Base-by-base conservation (phyloP, 106 monocot species). In the Dioscorea alata region DNA sequence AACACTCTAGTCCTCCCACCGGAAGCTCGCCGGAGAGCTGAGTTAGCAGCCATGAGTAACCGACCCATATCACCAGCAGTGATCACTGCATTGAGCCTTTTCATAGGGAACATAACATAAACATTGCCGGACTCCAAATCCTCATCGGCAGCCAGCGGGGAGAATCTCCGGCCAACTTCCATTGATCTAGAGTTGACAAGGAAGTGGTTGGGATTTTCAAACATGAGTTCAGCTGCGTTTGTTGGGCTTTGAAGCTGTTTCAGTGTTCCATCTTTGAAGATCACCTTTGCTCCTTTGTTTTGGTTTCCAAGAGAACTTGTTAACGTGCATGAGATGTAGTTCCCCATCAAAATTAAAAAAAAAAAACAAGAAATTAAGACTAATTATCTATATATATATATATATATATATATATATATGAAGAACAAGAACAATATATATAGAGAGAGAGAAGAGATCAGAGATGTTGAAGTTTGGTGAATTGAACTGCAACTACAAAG, bases 211-310 rank as follows among this genome's bases (percentile, higher is more conserved):
- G 92, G 88, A 19, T 49, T 48, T 32, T 88, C 92, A 10, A 92
- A 70, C 92, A 92, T 92, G n/a, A 92, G 72, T 75, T 92, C 92
- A 4, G 92, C 92, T 12, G 92, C 92, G 50, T 52, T 69, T 4
- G 67, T 68, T 13, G 68, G 57, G 8, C 17, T 33, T 48, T 67
- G 42, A 63, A 86, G 13, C 12, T 65, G 72, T 33, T 72, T 59
- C 68, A 85, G 22, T 16, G 32, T 33, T 15, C 80, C 74, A 66
- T 49, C 53, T 20, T 88, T 83, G 20, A 92, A 74, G 50, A 92
- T 64, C 2, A 85, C 78, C 51, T 56, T 74, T 9, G 73, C 13
- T 13, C 57, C 18, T 6, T 24, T 31, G 22, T 23, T 51, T 12
- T 18, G 8, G 0, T 13, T 1, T 2, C 59, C 59, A 0, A 16